These are phyloP conservation scores for Collybia sordida DNA, from an alignment of 768 basidiomycete genomes.

Conservation along the genomic window DNA sequence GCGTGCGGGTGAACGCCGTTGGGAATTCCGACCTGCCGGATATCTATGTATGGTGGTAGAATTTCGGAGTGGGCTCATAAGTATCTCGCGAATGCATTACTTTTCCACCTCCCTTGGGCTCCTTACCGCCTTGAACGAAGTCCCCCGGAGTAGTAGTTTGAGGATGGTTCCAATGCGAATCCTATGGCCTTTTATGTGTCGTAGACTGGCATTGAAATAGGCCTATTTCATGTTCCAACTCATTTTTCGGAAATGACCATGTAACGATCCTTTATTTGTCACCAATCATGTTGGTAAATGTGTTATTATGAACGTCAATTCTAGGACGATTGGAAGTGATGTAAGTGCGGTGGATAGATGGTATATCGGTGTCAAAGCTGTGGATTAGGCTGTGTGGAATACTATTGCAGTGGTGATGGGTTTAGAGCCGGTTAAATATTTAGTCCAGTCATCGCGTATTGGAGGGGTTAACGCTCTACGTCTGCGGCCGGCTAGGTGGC, in stretches of 20 bases:
- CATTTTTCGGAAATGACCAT: constrained; percentile 11
- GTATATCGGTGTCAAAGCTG: not conserved
- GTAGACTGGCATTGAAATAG: constrained; percentile 23
- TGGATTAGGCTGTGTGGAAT: not conserved
- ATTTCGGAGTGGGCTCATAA: constrained; percentile 11
- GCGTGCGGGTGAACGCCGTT: too few species aligned
- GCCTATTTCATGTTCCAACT: constrained; percentile 17
- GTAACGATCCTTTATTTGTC: constrained; percentile 10
- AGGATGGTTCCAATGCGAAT: constrained; percentile 29
- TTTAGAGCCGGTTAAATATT: not conserved
- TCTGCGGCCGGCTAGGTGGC: constrained; percentile 24
- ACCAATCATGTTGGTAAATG: not conserved
- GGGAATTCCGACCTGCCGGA: too few species aligned
- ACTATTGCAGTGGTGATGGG: not conserved
- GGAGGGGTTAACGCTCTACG: not conserved
- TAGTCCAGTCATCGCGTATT: not conserved
- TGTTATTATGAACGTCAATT: not conserved
- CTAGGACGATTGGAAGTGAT: not conserved
- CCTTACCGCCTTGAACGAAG: constrained; percentile 36
- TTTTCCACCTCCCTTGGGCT: constrained; percentile 33
- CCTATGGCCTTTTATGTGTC: constrained; percentile 25
- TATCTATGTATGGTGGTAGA: constrained; percentile 16
- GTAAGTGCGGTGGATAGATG: not conserved
- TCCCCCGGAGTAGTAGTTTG: constrained; percentile 32
- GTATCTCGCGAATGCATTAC: constrained; percentile 20